phyloP scores from a whole-genome alignment of 495 filamentous ascomycete species.

The Podospora didyma region DNA sequence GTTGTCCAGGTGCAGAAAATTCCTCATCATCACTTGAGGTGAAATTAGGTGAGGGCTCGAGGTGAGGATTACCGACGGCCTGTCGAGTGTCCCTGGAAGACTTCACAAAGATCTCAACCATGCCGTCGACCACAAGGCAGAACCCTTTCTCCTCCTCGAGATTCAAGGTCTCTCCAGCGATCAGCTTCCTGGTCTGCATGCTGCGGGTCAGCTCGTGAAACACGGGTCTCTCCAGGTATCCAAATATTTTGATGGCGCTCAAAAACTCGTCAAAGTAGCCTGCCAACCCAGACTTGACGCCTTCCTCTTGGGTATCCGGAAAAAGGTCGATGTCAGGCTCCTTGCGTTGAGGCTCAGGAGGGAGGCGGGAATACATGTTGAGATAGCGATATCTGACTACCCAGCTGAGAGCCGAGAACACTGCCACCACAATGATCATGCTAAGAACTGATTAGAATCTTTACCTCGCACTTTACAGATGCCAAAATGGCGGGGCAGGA shows the following conservation, averaged over 20 bases:
- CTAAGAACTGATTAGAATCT: slow-evolving; percentile 34
- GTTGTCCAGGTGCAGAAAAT: slow-evolving; percentile 46
- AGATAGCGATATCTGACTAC: slow-evolving; percentile 89
- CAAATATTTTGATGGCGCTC: slow-evolving; percentile 98
- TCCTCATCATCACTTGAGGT: slow-evolving; percentile 65
- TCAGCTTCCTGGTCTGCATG: slow-evolving; percentile 95
- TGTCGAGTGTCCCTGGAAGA: slow-evolving; percentile 58
- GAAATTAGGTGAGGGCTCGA: slow-evolving; percentile 22
- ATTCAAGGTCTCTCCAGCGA: slow-evolving; percentile 90
- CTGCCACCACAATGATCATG: slow-evolving; percentile 68
- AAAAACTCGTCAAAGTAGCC: slow-evolving; percentile 98
- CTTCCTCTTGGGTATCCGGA: slow-evolving; percentile 84
- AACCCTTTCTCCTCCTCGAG: slow-evolving; percentile 98
- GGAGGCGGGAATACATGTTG: slow-evolving; percentile 91
- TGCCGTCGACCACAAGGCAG: slow-evolving; percentile 91
- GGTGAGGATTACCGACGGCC: slow-evolving; percentile 11
- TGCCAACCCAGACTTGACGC: slow-evolving; percentile 82
- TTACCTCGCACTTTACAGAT: neutral
- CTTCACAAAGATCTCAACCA: slow-evolving; percentile 98
- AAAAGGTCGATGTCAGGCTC: slow-evolving; percentile 94
- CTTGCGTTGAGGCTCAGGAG: slow-evolving; percentile 91
- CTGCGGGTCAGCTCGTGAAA: slow-evolving; percentile 96
- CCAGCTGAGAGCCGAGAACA: slow-evolving; percentile 83
- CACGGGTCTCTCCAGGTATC: slow-evolving; percentile 91
- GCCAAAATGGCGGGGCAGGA: neutral